Evolutionary conservation across 2,329 filamentous ascomycete species (phyloP).

Genomic region (Tolypocladium capitatum): DNA sequence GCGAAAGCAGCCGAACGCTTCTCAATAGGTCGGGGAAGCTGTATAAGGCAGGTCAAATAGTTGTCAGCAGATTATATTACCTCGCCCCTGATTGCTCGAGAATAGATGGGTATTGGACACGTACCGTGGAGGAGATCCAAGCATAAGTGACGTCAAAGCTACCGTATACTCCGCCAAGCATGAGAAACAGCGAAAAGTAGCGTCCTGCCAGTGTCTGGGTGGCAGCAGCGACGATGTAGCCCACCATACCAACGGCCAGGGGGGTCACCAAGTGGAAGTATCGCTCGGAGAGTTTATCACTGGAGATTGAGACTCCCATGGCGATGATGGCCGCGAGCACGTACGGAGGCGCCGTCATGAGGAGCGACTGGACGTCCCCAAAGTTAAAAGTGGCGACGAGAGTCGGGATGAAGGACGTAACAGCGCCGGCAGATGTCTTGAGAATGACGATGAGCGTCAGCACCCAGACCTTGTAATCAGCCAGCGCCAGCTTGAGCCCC

Average conservation of each 20-base stretch:
- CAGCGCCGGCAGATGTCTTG: slow-evolving; percentile 6
- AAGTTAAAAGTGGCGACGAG: slow-evolving; percentile 12
- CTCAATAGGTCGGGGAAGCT: background rate
- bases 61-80: background rate
- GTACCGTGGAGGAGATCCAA: background rate
- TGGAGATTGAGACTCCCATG: background rate
- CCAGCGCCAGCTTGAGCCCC: slow-evolving; percentile 13
- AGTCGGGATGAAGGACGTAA: slow-evolving; percentile 5
- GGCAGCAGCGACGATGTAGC: background rate
- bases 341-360: background rate
- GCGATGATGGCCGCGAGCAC: background rate
- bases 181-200: background rate
- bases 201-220: background rate
- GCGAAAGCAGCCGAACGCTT: background rate
- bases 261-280: background rate
- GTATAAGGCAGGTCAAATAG: background rate
- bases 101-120: background rate
- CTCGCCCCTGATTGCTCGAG: background rate
- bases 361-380: slow-evolving; percentile 18
- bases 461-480: slow-evolving; percentile 11
- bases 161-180: background rate
- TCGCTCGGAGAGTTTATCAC: background rate
- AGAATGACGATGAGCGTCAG: slow-evolving; percentile 4
- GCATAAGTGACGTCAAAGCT: background rate
- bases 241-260: background rate